A percentile compares a stretch with the other conserved stretches of the same genome.
Conservation (phyloP, 176 grass and related monocot genomes). For the Carex parvula region DNA sequence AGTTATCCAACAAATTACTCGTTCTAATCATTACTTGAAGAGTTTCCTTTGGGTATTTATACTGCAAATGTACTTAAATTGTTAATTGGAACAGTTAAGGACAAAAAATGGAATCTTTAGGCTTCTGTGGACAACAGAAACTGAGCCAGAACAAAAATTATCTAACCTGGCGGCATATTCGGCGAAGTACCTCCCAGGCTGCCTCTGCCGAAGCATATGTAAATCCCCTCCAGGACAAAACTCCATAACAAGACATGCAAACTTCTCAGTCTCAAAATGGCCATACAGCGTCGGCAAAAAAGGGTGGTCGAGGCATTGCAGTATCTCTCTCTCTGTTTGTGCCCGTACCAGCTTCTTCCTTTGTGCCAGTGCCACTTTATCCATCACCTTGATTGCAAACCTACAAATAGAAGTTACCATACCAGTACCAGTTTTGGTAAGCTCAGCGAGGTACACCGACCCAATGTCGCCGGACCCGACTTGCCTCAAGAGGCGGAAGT, state of each 20-base stretch:
- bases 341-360: conserved; percentile 63
- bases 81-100: neutral
- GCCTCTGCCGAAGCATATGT: conserved; percentile 67
- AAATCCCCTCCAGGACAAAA: conserved; percentile 82
- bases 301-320: conserved; percentile 71
- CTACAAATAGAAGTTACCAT: conserved; percentile 38
- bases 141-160: neutral
- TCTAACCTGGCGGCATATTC: conserved; percentile 73
- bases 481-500: conserved; percentile 69
- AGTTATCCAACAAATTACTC: neutral
- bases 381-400: conserved; percentile 79
- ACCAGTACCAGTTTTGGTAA: conserved; percentile 36
- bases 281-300: conserved; percentile 78
- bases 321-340: conserved; percentile 73
- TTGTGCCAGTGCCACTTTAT: conserved; percentile 53
- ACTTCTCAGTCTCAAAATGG: conserved; percentile 82
- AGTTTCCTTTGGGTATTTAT: neutral
- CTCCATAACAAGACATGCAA: conserved; percentile 89
- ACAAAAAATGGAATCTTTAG: neutral
- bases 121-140: neutral
- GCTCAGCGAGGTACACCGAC: conserved; percentile 59
- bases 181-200: conserved; percentile 62
- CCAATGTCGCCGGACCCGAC: conserved; percentile 79
- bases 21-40: neutral
- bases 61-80: neutral